Evolutionary conservation across 2,329 filamentous ascomycete species (phyloP).

Genomic region (Meredithiella fracta): DNA sequence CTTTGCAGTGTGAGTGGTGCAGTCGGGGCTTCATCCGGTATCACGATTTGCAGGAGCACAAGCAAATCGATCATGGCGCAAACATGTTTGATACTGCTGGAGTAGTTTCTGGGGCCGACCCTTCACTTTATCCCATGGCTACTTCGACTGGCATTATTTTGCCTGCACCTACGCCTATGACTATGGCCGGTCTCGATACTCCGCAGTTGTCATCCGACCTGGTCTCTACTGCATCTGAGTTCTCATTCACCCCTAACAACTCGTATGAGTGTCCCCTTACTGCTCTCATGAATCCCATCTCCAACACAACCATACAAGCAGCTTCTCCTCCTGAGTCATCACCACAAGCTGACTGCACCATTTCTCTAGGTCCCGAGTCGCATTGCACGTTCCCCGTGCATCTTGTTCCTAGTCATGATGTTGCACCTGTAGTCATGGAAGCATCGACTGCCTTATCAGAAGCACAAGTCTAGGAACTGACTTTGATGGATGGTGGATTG

Average conservation of each 20-base stretch:
- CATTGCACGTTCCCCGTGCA: background rate
- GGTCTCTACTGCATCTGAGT: too few species aligned
- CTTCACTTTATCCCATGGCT: background rate
- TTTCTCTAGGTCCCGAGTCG: too few species aligned
- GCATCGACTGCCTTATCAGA: background rate
- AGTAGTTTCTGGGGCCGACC: background rate
- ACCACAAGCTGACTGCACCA: background rate
- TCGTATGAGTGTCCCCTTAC: too few species aligned
- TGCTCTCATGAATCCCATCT: background rate
- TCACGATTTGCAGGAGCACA: constrained; percentile 33
- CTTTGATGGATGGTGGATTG: background rate
- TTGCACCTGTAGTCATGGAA: background rate
- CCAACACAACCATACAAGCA: background rate
- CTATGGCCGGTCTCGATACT: background rate
- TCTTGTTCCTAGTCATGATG: background rate
- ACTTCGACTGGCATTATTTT: background rate
- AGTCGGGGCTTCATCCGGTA: constrained; percentile 31
- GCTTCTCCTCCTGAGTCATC: background rate
- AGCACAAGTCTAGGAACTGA: constrained; percentile 1
- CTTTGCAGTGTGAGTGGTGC: constrained; percentile 30
- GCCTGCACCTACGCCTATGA: background rate
- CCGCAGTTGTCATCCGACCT: too few species aligned
- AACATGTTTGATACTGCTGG: background rate
- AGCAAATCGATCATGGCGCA: constrained; percentile 21
- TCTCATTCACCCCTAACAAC: too few species aligned